Percentiles rank a stretch among this genome's conserved stretches.
These are phyloP conservation scores for Colletotrichum sp. DNA, from an alignment of 2,329 filamentous ascomycete genomes.

Conservation along the genomic window DNA sequence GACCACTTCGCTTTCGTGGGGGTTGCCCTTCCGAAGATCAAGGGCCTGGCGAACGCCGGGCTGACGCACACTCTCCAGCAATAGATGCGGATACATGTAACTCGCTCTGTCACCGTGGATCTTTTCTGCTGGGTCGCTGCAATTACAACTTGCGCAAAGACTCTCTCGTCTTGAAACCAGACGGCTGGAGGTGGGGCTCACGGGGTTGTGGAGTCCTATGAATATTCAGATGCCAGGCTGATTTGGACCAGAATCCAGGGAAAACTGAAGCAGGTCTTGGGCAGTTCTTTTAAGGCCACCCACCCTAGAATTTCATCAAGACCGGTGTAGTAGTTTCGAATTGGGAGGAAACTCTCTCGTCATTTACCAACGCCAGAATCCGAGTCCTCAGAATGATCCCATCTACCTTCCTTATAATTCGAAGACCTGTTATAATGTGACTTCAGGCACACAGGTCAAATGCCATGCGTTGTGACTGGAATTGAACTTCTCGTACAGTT, in stretches of 20 bases:
- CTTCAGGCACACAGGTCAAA: background rate
- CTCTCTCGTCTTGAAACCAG: background rate
- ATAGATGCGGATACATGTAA: background rate
- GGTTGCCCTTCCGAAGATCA: background rate
- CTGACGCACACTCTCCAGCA: background rate
- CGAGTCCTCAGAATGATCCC: no score
- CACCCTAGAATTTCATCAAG: no score
- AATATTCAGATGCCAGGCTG: background rate
- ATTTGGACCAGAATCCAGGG: no score
- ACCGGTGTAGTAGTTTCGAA: no score
- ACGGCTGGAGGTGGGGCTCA: fast-evolving
- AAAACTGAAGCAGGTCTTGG: no score
- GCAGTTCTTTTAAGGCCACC: fast-evolving
- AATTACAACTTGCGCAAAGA: background rate
- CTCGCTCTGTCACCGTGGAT: background rate
- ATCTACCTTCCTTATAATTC: background rate
- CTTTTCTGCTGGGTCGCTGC: background rate
- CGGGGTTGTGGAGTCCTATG: fast-evolving
- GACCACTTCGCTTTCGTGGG: no score
- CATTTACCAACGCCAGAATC: no score
- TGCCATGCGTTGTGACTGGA: background rate
- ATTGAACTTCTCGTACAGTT: background rate
- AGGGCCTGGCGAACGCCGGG: background rate
- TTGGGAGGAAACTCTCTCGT: no score
- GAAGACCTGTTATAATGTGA: background rate